phyloP scores from a whole-genome alignment of 192 early-diverging fungal species.

The Gaertneriomyces sp. region DNA sequence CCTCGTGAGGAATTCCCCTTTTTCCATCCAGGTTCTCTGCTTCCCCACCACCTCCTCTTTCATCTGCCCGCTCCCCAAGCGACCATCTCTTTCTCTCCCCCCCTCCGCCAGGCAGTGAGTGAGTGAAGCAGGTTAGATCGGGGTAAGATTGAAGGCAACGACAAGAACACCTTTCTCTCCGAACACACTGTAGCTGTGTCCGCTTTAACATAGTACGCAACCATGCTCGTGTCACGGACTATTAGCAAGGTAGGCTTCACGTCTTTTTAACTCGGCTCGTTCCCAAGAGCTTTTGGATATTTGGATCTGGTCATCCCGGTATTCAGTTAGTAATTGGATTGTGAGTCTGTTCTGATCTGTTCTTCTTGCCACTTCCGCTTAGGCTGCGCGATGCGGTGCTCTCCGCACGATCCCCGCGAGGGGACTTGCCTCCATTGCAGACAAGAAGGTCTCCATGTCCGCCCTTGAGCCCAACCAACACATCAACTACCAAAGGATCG shows the following conservation, averaged over 20 bases:
- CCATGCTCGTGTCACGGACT: constrained; percentile 10
- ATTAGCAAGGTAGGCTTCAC: constrained; percentile 6
- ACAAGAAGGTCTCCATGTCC: constrained; percentile 84
- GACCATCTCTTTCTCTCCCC: too few species aligned
- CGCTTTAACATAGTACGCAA: background rate
- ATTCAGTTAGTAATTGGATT: too few species aligned
- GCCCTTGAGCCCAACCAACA: constrained; percentile 85
- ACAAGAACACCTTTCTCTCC: too few species aligned
- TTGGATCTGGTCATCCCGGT: background rate
- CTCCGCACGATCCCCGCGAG: constrained; percentile 4
- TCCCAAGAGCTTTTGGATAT: background rate
- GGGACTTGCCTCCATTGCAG: constrained; percentile 39
- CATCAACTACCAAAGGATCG: constrained; percentile 97
- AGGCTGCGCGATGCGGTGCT: constrained; percentile 13
- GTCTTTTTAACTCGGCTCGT: background rate
- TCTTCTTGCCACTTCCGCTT: background rate
- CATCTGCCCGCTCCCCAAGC: too few species aligned
- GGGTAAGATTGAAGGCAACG: too few species aligned
- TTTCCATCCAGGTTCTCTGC: too few species aligned
- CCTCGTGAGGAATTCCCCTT: too few species aligned
- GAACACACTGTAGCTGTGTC: too few species aligned
- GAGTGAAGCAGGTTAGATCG: too few species aligned
- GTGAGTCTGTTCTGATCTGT: background rate
- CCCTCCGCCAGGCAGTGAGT: too few species aligned
- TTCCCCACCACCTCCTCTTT: too few species aligned